These are phyloP conservation scores for Meira miltonrushii DNA, from an alignment of 1,284 basidiomycete genomes.

Conservation along the genomic window DNA sequence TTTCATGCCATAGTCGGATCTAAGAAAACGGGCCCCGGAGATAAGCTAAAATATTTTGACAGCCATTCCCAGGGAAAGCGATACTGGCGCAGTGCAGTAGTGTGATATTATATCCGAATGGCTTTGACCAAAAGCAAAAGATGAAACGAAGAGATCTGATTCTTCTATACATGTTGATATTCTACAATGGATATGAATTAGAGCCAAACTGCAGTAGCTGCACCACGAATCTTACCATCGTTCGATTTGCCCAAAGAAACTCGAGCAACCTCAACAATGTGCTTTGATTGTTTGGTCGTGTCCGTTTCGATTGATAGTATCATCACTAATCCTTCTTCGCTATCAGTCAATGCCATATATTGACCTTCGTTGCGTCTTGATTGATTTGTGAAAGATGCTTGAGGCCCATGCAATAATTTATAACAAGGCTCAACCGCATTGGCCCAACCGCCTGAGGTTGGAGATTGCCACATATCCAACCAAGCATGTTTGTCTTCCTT, in stretches of 20 bases:
- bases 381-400: constrained; percentile 13
- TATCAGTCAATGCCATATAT: constrained; percentile 52
- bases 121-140: too few relatives aligned
- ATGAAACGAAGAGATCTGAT: too few relatives aligned
- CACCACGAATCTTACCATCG: constrained; percentile 20
- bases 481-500: background rate
- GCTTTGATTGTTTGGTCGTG: background rate
- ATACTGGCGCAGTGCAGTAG: too few relatives aligned
- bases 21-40: too few relatives aligned
- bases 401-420: constrained; percentile 18
- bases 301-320: constrained; percentile 40
- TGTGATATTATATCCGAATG: too few relatives aligned
- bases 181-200: background rate
- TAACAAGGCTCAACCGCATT: constrained; percentile 54
- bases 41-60: too few relatives aligned
- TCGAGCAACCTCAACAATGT: constrained; percentile 41
- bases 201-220: constrained; percentile 32
- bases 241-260: constrained; percentile 22
- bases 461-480: constrained; percentile 45
- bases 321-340: constrained; percentile 51
- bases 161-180: too few relatives aligned
- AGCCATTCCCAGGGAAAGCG: too few relatives aligned
- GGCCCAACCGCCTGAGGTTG: constrained; percentile 55
- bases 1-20: too few relatives aligned
- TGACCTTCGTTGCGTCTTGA: constrained; percentile 11